phyloP scores from a whole-genome alignment of 179 eudicot genomes.

The Pouteria campechiana region DNA sequence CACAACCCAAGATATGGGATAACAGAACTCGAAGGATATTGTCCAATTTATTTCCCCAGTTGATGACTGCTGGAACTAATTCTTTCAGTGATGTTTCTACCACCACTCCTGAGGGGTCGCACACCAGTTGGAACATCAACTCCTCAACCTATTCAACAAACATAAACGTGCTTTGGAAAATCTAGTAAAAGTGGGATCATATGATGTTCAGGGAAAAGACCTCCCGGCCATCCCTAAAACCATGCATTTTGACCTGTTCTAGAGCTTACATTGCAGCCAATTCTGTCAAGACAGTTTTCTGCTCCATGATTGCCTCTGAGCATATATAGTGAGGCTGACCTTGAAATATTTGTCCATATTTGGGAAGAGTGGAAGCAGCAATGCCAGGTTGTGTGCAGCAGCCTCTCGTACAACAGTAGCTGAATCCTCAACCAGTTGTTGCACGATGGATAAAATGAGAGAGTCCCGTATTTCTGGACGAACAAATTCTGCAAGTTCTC shows the following conservation, averaged over 20 bases:
- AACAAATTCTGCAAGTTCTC: slow-evolving; percentile 95
- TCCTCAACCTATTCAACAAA: slow-evolving; percentile 88
- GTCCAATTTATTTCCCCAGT: slow-evolving; percentile 85
- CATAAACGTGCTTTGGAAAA: slow-evolving; percentile 37
- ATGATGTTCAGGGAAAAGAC: slow-evolving; percentile 48
- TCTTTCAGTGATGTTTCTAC: slow-evolving; percentile 88
- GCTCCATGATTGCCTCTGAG: slow-evolving; percentile 99
- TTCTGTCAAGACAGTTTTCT: slow-evolving; percentile 95
- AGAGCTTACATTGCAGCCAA: slow-evolving; percentile 96
- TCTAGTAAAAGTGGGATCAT: slow-evolving; percentile 24
- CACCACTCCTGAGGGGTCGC: slow-evolving; percentile 93
- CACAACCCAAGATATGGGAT: slow-evolving; percentile 61
- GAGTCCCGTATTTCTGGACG: slow-evolving; percentile 99
- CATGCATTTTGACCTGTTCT: slow-evolving; percentile 51
- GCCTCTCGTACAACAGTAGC: slow-evolving; percentile 98
- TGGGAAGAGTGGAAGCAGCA: slow-evolving; percentile 98
- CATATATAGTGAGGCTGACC: slow-evolving; percentile 99
- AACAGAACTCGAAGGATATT: slow-evolving; percentile 53
- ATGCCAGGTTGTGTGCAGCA: slow-evolving; percentile 95
- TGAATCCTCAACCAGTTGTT: slow-evolving; percentile 94
- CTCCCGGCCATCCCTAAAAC: slow-evolving; percentile 88
- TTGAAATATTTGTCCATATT: slow-evolving; percentile 96
- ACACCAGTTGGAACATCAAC: slow-evolving; percentile 88
- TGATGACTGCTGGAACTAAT: slow-evolving; percentile 73
- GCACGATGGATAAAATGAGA: slow-evolving; percentile 91